Evolutionary conservation across 2,329 filamentous ascomycete species (phyloP), one percentile per base, ranked within the genome.

Genomic region (Septoria linicola): DNA sequence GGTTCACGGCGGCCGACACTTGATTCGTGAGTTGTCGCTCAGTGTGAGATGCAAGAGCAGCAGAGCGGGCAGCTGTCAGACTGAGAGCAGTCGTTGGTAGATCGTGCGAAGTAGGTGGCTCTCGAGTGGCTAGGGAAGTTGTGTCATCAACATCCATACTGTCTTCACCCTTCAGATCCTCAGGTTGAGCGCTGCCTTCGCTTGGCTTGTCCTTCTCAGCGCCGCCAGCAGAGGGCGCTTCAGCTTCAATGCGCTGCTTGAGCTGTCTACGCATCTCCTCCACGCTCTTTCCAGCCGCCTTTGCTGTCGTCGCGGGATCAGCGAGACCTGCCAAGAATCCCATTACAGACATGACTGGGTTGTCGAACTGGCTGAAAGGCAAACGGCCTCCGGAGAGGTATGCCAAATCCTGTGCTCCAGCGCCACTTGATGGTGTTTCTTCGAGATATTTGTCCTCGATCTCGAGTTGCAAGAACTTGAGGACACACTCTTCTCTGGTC

Each of bases 391-490:
- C 81, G 49, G 68, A 72, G 44, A 89, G 80, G 50, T 83, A 80
- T 27, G 87, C 85, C 30, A 93, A 76, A 49, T 72, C 76, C 20
- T 54, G 57, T 19, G 60, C 58, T 31, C 50, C 56, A n/a, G 55
- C 50, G 49, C 81, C 76, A 49, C 88, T 75, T 6, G 83, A 80
- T 74, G 74, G 59, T 6, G 61, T 55, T 19, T 68, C 71, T 63
- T 97, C 91, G 8, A 96, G 77, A 66, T 96, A 99, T 69, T 95
- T 95, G 74, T 96, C 92, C 70, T 97, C 93, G 56, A 99, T 99
- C 61, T 96, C 92, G 30, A 99, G 78, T 67, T 96, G 90, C 58
- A 99, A 72, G 75, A 99, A 99, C 68, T 96, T 93, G 63, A 97
- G 80, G 13, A 97, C 92, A 69, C 93, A 99, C 73, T 99, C 92